Conservation (phyloP, 768 basidiomycete genomes). For the Lactarius psammicola region DNA sequence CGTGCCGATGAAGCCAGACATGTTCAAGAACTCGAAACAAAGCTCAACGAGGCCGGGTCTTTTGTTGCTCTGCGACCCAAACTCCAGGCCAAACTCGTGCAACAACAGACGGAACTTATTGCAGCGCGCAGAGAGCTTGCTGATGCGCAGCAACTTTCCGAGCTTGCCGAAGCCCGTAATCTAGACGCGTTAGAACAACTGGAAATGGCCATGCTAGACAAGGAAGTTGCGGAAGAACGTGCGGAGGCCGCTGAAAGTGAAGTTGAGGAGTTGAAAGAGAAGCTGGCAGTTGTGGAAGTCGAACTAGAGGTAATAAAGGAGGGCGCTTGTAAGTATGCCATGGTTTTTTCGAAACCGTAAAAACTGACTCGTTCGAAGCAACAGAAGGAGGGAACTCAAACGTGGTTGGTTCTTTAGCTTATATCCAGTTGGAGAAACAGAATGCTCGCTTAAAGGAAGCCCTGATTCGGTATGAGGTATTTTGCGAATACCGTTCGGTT, state of each 20-base stretch:
- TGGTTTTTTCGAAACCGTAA: not conserved
- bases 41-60: slow-evolving; percentile 80
- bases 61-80: slow-evolving; percentile 86
- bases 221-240: slow-evolving; percentile 94
- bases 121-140: slow-evolving; percentile 72
- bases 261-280: slow-evolving; percentile 76
- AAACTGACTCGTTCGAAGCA: slow-evolving; percentile 26
- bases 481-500: slow-evolving; percentile 1
- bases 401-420: slow-evolving; percentile 59
- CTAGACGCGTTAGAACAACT: slow-evolving; percentile 85
- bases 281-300: slow-evolving; percentile 73
- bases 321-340: slow-evolving; percentile 36
- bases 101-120: slow-evolving; percentile 76
- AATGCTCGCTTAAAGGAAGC: slow-evolving; percentile 96
- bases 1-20: slow-evolving; percentile 83
- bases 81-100: slow-evolving; percentile 82
- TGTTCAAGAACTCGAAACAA: slow-evolving; percentile 79
- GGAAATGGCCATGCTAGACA: slow-evolving; percentile 94
- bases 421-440: slow-evolving; percentile 92
- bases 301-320: slow-evolving; percentile 79
- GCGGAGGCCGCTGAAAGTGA: slow-evolving; percentile 78
- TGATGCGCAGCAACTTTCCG: slow-evolving; percentile 72
- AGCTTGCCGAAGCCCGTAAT: slow-evolving; percentile 65
- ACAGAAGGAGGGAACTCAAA: slow-evolving; percentile 36
- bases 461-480: slow-evolving; percentile 64